These are phyloP conservation scores for Elongisporangium undulatum DNA, from an alignment of 352 stramenopile species.

Conservation along the genomic window DNA sequence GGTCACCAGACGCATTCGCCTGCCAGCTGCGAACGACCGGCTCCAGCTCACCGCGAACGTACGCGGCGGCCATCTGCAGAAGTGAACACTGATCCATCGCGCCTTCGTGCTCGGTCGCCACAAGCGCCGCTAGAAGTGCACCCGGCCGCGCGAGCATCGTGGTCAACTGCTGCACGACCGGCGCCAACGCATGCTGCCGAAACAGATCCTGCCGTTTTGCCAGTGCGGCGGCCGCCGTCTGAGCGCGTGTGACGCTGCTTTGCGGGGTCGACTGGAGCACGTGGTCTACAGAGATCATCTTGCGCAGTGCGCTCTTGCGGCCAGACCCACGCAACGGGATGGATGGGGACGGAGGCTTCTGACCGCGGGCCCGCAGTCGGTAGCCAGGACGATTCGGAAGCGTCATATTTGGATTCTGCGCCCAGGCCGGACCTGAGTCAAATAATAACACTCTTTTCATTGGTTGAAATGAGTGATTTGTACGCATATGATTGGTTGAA, in stretches of 20 bases:
- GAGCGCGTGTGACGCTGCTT: not conserved
- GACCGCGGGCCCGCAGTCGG: slow-evolving; percentile 6
- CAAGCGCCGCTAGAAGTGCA: slow-evolving; percentile 43
- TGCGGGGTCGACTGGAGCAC: not conserved
- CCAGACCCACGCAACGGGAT: not conserved
- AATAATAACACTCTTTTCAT: not conserved
- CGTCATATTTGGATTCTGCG: slow-evolving; percentile 46
- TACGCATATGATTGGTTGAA: not conserved
- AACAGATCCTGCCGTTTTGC: not conserved
- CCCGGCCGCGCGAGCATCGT: slow-evolving; percentile 39
- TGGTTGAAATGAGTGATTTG: not conserved
- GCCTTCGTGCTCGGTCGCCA: slow-evolving; percentile 4
- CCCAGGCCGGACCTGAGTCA: slow-evolving; percentile 7
- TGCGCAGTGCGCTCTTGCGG: not conserved
- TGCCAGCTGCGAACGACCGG: not conserved
- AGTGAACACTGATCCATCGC: slow-evolving; percentile 14
- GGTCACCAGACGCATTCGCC: not conserved
- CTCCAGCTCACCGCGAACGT: slow-evolving; percentile 31
- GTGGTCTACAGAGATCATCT: not conserved
- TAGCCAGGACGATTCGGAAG: slow-evolving; percentile 43
- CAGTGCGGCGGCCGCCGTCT: not conserved
- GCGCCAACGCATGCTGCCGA: slow-evolving; percentile 18
- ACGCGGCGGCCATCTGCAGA: slow-evolving; percentile 24
- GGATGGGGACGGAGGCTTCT: not conserved
- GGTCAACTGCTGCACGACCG: slow-evolving; percentile 42